phyloP scores from a whole-genome alignment of 352 stramenopile genomes.

The Pythium dissotocum region DNA sequence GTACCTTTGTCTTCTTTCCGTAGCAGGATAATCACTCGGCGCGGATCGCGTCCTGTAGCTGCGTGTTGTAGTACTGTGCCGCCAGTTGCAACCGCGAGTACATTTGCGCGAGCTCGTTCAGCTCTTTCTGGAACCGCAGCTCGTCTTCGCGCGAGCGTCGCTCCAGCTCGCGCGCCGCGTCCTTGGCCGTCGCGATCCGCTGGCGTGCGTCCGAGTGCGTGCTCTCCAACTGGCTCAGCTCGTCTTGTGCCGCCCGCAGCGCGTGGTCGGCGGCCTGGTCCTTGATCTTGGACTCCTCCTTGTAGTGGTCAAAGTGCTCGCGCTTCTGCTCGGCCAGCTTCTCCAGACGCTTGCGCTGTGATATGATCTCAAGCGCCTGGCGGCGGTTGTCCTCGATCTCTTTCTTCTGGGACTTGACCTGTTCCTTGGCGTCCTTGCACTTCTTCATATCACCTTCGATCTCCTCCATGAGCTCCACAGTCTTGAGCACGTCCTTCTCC shows the following conservation, averaged over 20 bases:
- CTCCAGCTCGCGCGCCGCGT: slow-evolving; percentile 59
- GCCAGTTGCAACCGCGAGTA: slow-evolving; percentile 64
- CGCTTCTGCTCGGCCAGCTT: slow-evolving; percentile 74
- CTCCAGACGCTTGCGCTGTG: slow-evolving; percentile 67
- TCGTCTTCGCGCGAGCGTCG: slow-evolving; percentile 67
- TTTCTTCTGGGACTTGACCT: slow-evolving; percentile 58
- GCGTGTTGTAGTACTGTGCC: slow-evolving; percentile 67
- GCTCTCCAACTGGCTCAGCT: slow-evolving; percentile 58
- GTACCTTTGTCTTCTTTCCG: neutral
- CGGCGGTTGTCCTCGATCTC: slow-evolving; percentile 55
- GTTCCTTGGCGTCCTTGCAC: slow-evolving; percentile 70
- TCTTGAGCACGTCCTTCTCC: slow-evolving; percentile 70
- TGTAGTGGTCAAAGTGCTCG: slow-evolving; percentile 64
- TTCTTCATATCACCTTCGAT: slow-evolving; percentile 63
- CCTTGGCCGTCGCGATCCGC: slow-evolving; percentile 52
- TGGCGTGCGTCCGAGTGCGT: slow-evolving; percentile 50
- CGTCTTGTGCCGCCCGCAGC: slow-evolving; percentile 48
- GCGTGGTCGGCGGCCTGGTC: slow-evolving; percentile 60
- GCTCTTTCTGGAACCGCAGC: slow-evolving; percentile 59
- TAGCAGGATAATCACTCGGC: slow-evolving; percentile 4
- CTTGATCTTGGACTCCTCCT: slow-evolving; percentile 62
- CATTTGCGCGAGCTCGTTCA: slow-evolving; percentile 72
- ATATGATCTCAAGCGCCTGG: slow-evolving; percentile 54
- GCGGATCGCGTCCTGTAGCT: slow-evolving; percentile 54
- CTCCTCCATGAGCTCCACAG: slow-evolving; percentile 59